phyloP scores from a whole-genome alignment of 1,284 basidiomycete genomes.

The Rhodotorula mucilaginosa region DNA sequence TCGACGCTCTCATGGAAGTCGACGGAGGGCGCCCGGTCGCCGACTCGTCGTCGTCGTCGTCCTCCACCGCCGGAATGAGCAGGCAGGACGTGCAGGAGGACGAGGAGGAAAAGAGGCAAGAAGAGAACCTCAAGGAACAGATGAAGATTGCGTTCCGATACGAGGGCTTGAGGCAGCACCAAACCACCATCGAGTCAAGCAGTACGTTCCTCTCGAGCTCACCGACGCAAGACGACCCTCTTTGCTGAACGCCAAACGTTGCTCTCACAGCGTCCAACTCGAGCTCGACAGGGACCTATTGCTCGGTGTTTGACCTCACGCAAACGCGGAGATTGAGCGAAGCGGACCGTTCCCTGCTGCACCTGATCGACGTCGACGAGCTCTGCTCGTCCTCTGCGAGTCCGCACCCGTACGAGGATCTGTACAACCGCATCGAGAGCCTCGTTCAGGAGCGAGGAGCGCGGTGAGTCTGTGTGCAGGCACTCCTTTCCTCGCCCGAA shows the following conservation, averaged over 20 bases:
- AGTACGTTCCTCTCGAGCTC: slow-evolving; percentile 10
- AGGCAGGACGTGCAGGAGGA: slow-evolving; percentile 48
- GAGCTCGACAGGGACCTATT: slow-evolving; percentile 58
- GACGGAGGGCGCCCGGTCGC: slow-evolving; percentile 30
- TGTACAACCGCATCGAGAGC: slow-evolving; percentile 24
- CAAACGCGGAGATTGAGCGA: slow-evolving; percentile 41
- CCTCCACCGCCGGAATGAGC: slow-evolving; percentile 50
- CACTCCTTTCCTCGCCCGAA: no score
- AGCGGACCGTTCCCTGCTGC: slow-evolving; percentile 36
- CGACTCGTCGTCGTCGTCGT: slow-evolving; percentile 3
- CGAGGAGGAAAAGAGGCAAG: slow-evolving; percentile 57
- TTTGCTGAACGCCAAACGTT: no score
- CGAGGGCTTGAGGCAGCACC: slow-evolving; percentile 83
- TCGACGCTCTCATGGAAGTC: slow-evolving; percentile 42
- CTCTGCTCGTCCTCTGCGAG: neutral
- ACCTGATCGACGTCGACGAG: slow-evolving; percentile 30
- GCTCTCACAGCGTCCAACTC: neutral
- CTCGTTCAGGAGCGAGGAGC: slow-evolving; percentile 18
- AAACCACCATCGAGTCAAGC: slow-evolving; percentile 66
- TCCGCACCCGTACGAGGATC: slow-evolving; percentile 8
- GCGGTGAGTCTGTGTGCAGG: slow-evolving; percentile 3
- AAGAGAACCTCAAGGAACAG: slow-evolving; percentile 54
- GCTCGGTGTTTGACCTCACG: slow-evolving; percentile 70
- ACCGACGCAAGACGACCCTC: neutral
- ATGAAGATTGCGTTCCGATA: slow-evolving; percentile 97